Base-by-base conservation (phyloP, 805 yeast genomes). In the Saccharomycopsis synnaedendra region DNA sequence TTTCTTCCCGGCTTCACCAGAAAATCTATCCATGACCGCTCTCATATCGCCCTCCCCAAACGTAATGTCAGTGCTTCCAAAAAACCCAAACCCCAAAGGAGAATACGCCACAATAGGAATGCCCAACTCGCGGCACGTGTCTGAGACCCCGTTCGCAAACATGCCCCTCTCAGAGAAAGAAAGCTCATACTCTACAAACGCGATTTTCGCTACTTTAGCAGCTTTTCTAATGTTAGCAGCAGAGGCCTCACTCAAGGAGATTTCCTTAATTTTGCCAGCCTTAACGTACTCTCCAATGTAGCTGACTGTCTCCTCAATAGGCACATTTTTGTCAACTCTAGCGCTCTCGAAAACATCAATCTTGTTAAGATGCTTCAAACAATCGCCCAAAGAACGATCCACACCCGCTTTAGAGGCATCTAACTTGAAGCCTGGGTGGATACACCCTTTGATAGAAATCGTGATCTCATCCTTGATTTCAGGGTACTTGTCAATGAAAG, bases 41-140 rank as follows among this genome's bases (percentile, higher is more conserved):
- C 86, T 69, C 46, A 78, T 49, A 57, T 83, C 90, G 40, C 75
- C 80, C 47, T 76, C 80, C 0, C 62, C 57, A 27, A 64, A 56
- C 4, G 71, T 62, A 30, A 64, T 76, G 46, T 79, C 63, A 34
- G 58, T 53, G 48, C 93, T 95, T 3, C 90, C 80, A 47, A 88
- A 69, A 51, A 81, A 66, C 1, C 96, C 96, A 57, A 85, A 72
- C 6, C 88, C 82, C 47, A 88, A 69, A 32, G 96, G 96, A 32
- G 95, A 82, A 64, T 88, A 88, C 30, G 88, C 85, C 49, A 85
- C 68, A 32, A 85, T 67, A 9, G 93, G 82, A 48, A 88, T 74
- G 10, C 69, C 69, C 34, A 71, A 63, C 52, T 80, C 76, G 27
- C 74, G 70, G 54, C 82, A 76, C 4, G 74, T 71, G 3, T 70